Base-by-base conservation (phyloP, 2,329 filamentous ascomycete genomes). In the Diplodia corticola region DNA sequence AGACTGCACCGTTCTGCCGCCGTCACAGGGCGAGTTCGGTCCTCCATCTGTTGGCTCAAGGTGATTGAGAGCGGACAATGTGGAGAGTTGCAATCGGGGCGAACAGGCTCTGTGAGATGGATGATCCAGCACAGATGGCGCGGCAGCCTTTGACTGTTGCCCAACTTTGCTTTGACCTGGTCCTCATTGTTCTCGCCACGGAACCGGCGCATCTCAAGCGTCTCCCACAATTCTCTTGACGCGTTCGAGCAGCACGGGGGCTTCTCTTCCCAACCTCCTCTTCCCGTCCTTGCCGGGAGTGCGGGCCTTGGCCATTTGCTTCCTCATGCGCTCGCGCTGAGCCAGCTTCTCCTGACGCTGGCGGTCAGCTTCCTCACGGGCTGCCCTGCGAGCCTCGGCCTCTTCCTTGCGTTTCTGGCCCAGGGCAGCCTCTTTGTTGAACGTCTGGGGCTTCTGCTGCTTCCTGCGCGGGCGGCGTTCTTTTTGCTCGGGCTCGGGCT, bases 261-360 rank as follows among this genome's bases (percentile, higher is more conserved):
- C 93, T 82, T 96, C 92, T 68, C 91, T 84, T 1, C 93, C 93
- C 55, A 97, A 77, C 80, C 92, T 93, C 77, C 90, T 86, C 79
- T 89, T 89, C 12, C 91, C 91, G 76, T 90, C 86, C 71, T 83
- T 76, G 40, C 89, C 87, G 13, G 86, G 87, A 40, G 81, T 82
- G 71, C 81, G 81, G 6, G 87, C 87, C 74, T 86, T 87, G 0
- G 83, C 80, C 86, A 90, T 89, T 0, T 84, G 84, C 71, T 83
- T 84, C 53, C 89, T 83, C 61, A 93, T 92, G 76, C 89, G 90
- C 69, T 90, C 89, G 77, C 92, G 86, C 69, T 89, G 87, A 71
- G 85, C 87, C 1, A 80, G 69, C 68, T 80, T 83, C 63, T 72
- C 71, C 44, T 78, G 72, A 67, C 87, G 84, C 72, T 89, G 86